These are phyloP conservation scores for Botryotinia calthae DNA, from an alignment of 2,329 filamentous ascomycete genomes.

Conservation along the genomic window DNA sequence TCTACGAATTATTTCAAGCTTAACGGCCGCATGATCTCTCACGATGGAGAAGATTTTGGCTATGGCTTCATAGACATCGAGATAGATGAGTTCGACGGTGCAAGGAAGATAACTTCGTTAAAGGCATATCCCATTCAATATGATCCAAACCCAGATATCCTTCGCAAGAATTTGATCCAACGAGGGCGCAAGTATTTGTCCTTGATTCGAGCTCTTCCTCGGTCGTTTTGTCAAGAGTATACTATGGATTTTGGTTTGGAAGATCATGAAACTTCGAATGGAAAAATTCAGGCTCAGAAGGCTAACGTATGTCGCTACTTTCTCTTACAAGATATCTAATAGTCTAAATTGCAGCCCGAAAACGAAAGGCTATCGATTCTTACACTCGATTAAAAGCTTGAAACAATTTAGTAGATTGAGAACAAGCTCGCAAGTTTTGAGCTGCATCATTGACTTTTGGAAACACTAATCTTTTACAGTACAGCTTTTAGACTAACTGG, in stretches of 20 bases:
- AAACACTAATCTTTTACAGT: too few species aligned
- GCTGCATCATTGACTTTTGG: too few species aligned
- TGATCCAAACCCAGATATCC: neutral
- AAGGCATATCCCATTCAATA: neutral
- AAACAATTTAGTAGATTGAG: too few species aligned
- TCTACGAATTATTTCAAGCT: neutral
- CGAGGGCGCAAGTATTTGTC: constrained; percentile 7
- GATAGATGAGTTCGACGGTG: constrained; percentile 5
- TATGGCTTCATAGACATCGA: neutral
- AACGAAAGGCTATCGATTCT: too few species aligned
- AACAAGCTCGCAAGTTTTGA: too few species aligned
- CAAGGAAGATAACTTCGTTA: neutral
- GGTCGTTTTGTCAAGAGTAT: neutral
- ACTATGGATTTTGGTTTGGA: neutral
- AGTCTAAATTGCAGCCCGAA: too few species aligned
- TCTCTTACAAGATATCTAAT: neutral
- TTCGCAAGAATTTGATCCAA: neutral
- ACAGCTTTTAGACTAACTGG: neutral
- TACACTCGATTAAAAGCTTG: too few species aligned
- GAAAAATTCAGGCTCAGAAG: neutral
- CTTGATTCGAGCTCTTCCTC: neutral
- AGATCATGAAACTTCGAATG: neutral
- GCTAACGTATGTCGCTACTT: neutral
- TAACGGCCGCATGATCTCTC: neutral
- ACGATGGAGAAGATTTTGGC: constrained; percentile 12